phyloP scores from a whole-genome alignment of 176 grass and related monocot species.

The Lolium perenne region DNA sequence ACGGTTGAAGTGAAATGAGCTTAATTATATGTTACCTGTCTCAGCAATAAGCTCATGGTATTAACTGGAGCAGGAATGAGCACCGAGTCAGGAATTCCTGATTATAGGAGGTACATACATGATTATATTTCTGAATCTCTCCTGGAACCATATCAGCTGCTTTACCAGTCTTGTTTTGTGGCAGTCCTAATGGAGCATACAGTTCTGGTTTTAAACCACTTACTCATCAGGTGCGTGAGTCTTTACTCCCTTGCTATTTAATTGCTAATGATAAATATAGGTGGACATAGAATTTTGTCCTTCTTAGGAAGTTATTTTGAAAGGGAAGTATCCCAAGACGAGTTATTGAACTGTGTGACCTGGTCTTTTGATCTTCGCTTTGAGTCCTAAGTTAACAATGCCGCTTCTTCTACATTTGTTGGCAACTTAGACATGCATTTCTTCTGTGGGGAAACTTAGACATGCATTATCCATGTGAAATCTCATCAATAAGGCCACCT shows the following conservation, averaged over 20 bases:
- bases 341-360: neutral
- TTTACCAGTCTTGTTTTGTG: slow-evolving; percentile 31
- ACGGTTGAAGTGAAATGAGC: slow-evolving; percentile 34
- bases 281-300: neutral
- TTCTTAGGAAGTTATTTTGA: neutral
- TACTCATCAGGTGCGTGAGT: slow-evolving; percentile 82
- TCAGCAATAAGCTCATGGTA: slow-evolving; percentile 86
- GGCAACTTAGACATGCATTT: slow-evolving; percentile 5
- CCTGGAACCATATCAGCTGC: slow-evolving; percentile 17
- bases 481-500: neutral
- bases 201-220: slow-evolving; percentile 98
- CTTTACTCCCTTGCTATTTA: neutral
- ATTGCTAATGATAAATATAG: neutral
- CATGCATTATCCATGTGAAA: neutral
- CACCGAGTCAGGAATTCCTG: slow-evolving; percentile 95
- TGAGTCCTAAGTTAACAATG: slow-evolving; percentile 26
- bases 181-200: slow-evolving; percentile 96
- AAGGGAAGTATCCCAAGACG: neutral
- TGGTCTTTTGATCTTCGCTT: neutral
- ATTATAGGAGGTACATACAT: slow-evolving; percentile 84
- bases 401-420: neutral
- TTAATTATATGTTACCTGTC: slow-evolving; percentile 48
- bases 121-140: slow-evolving; percentile 1
- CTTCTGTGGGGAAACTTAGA: neutral
- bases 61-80: slow-evolving; percentile 95